These are phyloP conservation scores for Agaricus sinodeliciosus DNA, from an alignment of 768 basidiomycete species.

Conservation along the genomic window DNA sequence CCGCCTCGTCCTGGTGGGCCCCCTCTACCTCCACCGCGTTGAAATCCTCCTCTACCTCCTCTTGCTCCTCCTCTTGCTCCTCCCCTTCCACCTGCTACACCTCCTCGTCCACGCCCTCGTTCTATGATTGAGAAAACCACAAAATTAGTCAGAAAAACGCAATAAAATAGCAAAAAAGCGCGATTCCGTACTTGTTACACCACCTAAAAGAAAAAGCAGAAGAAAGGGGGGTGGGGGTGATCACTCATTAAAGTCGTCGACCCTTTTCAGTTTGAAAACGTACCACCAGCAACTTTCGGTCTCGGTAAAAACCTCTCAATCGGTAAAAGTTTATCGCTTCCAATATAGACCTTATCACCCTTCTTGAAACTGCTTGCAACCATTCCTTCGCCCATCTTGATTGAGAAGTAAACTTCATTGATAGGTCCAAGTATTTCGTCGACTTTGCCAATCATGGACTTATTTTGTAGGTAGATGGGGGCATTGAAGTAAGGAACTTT, in stretches of 20 bases:
- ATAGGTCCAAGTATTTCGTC: conserved; percentile 99
- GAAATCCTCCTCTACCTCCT: conserved; percentile 25
- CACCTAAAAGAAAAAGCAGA: conserved; percentile 27
- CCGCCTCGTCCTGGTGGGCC: conserved; percentile 22
- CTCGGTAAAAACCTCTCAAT: conserved; percentile 96
- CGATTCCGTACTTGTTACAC: conserved; percentile 39
- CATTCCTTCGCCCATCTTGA: conserved; percentile 97
- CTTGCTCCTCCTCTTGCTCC: conserved; percentile 31
- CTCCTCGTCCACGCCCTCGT: conserved; percentile 34
- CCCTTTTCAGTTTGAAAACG: conserved; percentile 12
- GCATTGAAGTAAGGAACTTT: conserved; percentile 99
- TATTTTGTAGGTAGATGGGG: conserved; percentile 95
- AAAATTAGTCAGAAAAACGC: conserved; percentile 13
- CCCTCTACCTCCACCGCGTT: conserved; percentile 38
- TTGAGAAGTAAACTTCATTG: conserved; percentile 96
- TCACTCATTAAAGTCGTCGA: too few species aligned
- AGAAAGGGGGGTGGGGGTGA: too few species aligned
- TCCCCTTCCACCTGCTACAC: conserved; percentile 27
- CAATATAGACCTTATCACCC: conserved; percentile 98
- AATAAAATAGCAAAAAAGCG: conserved; percentile 1
- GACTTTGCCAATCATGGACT: conserved; percentile 92
- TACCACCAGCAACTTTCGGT: conserved; percentile 76
- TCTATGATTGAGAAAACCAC: conserved; percentile 19
- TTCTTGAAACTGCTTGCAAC: conserved; percentile 93
- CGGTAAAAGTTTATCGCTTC: conserved; percentile 93